A percentile compares a stretch with the other conserved stretches of the same genome.
Evolutionary conservation across 2,329 filamentous ascomycete genomes (phyloP).

Genomic region (Pseudogymnoascus sp.): DNA sequence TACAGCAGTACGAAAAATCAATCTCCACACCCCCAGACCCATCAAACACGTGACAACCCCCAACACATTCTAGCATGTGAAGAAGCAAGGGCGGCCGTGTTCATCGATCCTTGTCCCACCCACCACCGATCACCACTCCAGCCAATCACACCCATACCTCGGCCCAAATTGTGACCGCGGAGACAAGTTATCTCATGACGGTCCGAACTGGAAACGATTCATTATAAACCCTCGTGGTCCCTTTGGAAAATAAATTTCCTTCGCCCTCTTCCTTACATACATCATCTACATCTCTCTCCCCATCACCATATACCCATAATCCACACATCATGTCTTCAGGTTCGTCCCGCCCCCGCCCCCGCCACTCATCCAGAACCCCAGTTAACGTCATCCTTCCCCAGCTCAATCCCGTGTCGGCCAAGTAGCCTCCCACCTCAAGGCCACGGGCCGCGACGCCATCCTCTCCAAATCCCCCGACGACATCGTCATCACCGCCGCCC

Average conservation of each 20-base stretch:
- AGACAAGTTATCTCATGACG: background rate
- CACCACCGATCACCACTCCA: background rate
- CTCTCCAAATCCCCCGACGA: slow-evolving; percentile 60
- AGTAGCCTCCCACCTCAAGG: slow-evolving; percentile 49
- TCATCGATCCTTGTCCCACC: background rate
- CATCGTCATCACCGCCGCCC: slow-evolving; percentile 85
- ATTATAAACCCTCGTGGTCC: background rate
- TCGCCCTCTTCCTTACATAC: background rate
- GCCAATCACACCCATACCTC: slow-evolving; percentile 13
- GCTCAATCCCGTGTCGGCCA: slow-evolving; percentile 35
- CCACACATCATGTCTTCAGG: slow-evolving; percentile 11
- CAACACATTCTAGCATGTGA: background rate
- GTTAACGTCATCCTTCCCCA: slow-evolving; percentile 15
- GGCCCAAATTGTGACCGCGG: background rate
- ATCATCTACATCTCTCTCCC: background rate
- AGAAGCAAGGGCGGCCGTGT: background rate
- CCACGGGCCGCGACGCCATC: slow-evolving; percentile 30
- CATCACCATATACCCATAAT: background rate
- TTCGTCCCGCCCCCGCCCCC: background rate
- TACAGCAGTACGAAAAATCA: no score
- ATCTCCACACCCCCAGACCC: background rate
- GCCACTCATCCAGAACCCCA: background rate
- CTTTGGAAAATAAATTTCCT: background rate
- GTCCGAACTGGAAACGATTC: background rate
- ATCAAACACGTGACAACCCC: background rate